Conservation (phyloP, 805 yeast genomes). For the Ogataea chonburiensis region DNA sequence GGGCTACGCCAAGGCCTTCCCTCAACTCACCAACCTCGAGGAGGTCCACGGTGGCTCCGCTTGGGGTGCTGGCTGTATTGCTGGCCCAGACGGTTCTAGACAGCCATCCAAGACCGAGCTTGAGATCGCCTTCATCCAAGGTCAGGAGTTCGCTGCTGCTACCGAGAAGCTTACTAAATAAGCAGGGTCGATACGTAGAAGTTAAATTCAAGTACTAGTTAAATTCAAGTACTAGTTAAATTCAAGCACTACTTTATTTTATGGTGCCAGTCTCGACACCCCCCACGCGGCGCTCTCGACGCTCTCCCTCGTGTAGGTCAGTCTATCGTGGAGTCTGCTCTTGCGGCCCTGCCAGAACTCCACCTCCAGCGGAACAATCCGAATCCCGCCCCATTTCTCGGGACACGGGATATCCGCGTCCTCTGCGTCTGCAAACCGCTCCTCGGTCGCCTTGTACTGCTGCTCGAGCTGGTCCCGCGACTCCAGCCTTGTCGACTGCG, state of each 20-base stretch:
- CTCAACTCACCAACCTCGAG: conserved; percentile 51
- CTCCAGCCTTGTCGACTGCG: conserved; percentile 66
- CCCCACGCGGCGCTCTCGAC: conserved; percentile 52
- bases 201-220: too few species aligned
- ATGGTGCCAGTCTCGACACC: conserved; percentile 69
- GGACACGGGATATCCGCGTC: conserved; percentile 83
- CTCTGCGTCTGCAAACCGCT: conserved; percentile 51
- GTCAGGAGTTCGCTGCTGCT: conserved; percentile 57
- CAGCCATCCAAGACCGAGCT: conserved; percentile 62
- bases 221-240: too few species aligned
- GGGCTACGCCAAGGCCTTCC: conserved; percentile 63
- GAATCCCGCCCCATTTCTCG: conserved; percentile 92
- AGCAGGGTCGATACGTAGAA: too few species aligned
- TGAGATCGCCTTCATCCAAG: conserved; percentile 65
- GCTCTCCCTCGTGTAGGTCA: conserved; percentile 61
- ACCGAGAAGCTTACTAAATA: conserved; percentile 28
- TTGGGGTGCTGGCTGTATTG: conserved; percentile 84
- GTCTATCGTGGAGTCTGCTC: conserved; percentile 86
- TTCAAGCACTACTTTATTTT: too few species aligned
- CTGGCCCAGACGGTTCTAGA: conserved; percentile 80
- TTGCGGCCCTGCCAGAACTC: conserved; percentile 98
- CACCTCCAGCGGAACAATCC: conserved; percentile 82
- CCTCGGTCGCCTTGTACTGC: conserved; percentile 45
- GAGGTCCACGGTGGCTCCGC: conserved; percentile 82
- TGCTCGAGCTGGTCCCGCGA: conserved; percentile 62